Evolutionary conservation across 805 yeast genomes (phyloP).

Genomic region (Nadsonia fulvescens): DNA sequence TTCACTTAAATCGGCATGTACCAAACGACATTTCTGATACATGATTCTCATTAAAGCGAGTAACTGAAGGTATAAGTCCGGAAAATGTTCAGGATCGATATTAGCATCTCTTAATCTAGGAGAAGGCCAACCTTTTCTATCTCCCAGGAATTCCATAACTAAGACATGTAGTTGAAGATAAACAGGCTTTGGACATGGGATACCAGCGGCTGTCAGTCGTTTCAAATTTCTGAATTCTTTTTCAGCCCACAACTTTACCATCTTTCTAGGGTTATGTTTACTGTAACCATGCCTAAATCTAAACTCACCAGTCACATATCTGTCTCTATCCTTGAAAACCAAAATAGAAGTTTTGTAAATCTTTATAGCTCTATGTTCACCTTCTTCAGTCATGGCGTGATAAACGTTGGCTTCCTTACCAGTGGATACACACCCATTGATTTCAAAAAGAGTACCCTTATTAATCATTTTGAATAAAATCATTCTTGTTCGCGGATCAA

Average conservation of each 20-base stretch:
- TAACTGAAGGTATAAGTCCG: conserved; percentile 57
- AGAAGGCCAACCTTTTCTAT: conserved; percentile 63
- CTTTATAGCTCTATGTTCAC: conserved; percentile 63
- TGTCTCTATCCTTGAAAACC: conserved; percentile 91
- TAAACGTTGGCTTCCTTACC: conserved; percentile 99
- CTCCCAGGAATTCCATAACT: conserved; percentile 85
- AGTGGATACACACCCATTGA: conserved; percentile 87
- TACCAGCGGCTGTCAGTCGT: conserved; percentile 57
- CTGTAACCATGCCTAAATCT: conserved; percentile 71
- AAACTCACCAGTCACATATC: conserved; percentile 92
- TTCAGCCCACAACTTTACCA: conserved; percentile 98
- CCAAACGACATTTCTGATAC: conserved; percentile 75
- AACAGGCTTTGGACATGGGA: conserved; percentile 87
- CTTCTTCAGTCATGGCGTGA: conserved; percentile 35
- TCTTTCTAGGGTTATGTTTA: conserved; percentile 85
- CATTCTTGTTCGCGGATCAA: conserved; percentile 83
- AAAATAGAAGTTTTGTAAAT: conserved; percentile 90
- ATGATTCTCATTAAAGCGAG: conserved; percentile 69
- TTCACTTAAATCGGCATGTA: conserved; percentile 94
- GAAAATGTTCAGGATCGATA: conserved; percentile 23
- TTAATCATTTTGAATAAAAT: conserved; percentile 68
- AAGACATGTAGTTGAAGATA: conserved; percentile 79
- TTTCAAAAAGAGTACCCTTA: conserved; percentile 65
- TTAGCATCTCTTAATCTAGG: conserved; percentile 79
- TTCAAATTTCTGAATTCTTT: conserved; percentile 88